Conservation (phyloP, 306 rosid species). For the Mimosa pudica region DNA sequence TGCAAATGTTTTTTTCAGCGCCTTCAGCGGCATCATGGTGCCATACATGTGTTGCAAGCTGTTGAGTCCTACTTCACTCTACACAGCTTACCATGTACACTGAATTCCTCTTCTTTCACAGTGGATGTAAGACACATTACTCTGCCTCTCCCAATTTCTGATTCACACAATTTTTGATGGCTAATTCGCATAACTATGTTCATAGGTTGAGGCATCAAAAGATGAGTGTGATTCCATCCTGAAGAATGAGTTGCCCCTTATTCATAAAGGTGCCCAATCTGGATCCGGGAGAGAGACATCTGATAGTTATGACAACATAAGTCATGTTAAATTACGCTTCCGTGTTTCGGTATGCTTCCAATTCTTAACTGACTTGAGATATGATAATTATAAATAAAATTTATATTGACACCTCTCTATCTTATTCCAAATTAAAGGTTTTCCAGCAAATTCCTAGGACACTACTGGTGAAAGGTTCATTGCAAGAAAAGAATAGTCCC, state of each 20-base stretch:
- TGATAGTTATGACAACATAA: conserved; percentile 29
- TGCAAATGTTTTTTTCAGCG: conserved; percentile 50
- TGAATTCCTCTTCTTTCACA: conserved; percentile 71
- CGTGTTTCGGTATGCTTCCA: conserved; percentile 55
- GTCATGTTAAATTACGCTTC: conserved; percentile 47
- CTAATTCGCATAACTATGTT: conserved; percentile 24
- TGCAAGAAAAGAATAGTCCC: conserved; percentile 56
- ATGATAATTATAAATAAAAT: conserved; percentile 30
- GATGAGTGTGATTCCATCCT: conserved; percentile 56
- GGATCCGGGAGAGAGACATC: conserved; percentile 39
- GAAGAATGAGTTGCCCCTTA: conserved; percentile 46
- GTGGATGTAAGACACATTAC: conserved; percentile 61
- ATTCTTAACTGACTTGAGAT: conserved; percentile 25
- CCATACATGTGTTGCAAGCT: conserved; percentile 71
- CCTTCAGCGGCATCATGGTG: conserved; percentile 63
- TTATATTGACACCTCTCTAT: conserved; percentile 14
- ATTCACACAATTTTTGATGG: conserved; percentile 18
- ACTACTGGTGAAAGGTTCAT: conserved; percentile 81
- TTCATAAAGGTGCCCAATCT: conserved; percentile 32
- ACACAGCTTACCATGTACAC: conserved; percentile 56
- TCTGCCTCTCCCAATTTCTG: conserved; percentile 13
- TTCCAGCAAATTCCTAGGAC: conserved; percentile 90
- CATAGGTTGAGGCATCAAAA: conserved; percentile 55
- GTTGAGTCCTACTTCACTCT: conserved; percentile 53
- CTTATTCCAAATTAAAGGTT: conserved; percentile 50